Base-by-base conservation (phyloP, 169 alveolate species). In the Nephromyces sp. region DNA sequence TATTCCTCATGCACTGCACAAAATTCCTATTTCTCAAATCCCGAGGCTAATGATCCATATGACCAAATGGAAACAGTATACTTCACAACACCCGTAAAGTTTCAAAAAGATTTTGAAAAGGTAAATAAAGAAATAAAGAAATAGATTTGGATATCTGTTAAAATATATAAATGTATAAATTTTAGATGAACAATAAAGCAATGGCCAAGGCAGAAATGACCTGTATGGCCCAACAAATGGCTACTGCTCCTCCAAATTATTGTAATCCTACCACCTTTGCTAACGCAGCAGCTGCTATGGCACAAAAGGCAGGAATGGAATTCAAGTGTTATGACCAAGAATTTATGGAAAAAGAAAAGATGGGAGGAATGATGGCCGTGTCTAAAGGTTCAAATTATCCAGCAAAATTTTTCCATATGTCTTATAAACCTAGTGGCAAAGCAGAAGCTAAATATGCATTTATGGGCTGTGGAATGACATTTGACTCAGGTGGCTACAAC, bases 401-500 rank as follows among this genome's bases (percentile, higher is more conserved):
- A 4, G 88, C 92, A 25, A 77, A 67, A 74, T 89, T 92, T 70
- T 82, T 92, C 30, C 57, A 43, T 43, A 15, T 43, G n/a, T 15
- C 57, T 43, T 43, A 43, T 43, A n/a, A 43, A 43, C 25, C 25
- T 15, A 43, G n/a, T 15, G 57, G 57, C 15, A 43, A 15, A 43
- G n/a, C n/a, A 15, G n/a, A 15, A 4, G 72, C n/a, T 3, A 32
- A 32, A 22, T 61, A 88, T 30, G 97, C 98, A 15, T 57, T 95
- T 0, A 95, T 95, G 1, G 99, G 99, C 6, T 95, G 95, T 83
- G 98, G 98, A 21, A 81, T 93, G 30, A 87, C 91, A 52, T 90
- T 93, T 81, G 98, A 93, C 79, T 77, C 98, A 0, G 98, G 98
- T 28, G 98, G 98, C 33, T 86, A 92, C 74, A 93, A 93, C 81